Percentiles rank a stretch among this genome's conserved stretches.
Evolutionary conservation across 495 filamentous ascomycete species (phyloP).

Genomic region (Copromyces sp.): DNA sequence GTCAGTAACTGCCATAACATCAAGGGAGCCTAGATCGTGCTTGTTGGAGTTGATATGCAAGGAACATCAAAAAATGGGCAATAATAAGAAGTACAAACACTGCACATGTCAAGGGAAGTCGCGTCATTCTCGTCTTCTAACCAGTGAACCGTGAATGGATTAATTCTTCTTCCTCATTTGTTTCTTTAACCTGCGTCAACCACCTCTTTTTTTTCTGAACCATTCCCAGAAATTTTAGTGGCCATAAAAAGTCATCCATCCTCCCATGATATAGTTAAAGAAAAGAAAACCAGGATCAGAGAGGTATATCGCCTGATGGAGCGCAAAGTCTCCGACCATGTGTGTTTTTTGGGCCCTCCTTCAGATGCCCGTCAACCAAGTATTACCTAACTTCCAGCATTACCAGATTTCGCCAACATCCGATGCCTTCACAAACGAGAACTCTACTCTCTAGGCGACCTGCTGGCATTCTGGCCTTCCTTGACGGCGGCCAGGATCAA

Average conservation of each 20-base stretch:
- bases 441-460: constrained; percentile 2
- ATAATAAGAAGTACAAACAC: background rate
- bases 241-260: background rate
- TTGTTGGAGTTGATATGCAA: background rate
- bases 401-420: background rate
- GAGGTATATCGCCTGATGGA: background rate
- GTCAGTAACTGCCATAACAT: background rate
- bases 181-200: background rate
- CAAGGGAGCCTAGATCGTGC: background rate
- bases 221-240: constrained; percentile 1
- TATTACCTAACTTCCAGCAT: background rate
- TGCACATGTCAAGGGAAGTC: background rate
- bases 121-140: background rate
- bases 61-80: background rate
- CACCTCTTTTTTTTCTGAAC: background rate
- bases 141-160: background rate
- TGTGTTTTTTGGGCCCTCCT: background rate
- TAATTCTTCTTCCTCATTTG: background rate
- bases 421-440: background rate
- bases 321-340: background rate
- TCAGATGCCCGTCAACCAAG: background rate
- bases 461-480: constrained; percentile 29
- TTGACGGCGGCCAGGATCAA: constrained; percentile 75
- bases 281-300: background rate
- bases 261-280: background rate